These are phyloP conservation scores for Epichloe baconii DNA, from an alignment of 2,329 filamentous ascomycete genomes.

Conservation along the genomic window DNA sequence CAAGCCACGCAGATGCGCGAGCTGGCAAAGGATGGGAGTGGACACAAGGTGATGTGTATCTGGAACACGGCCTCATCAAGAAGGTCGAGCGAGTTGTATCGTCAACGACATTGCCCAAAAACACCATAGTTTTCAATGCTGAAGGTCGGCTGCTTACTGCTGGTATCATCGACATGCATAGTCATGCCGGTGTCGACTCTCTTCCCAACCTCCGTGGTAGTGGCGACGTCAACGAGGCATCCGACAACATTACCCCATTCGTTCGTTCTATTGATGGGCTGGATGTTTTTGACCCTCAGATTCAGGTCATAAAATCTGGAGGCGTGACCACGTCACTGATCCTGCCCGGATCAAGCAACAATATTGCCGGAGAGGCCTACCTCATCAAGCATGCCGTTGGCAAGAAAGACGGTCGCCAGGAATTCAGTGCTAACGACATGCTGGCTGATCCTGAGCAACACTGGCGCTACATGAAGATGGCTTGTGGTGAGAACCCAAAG, in stretches of 20 bases:
- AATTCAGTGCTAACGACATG: conserved; percentile 50
- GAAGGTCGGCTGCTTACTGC: conserved; percentile 48
- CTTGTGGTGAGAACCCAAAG: conserved; percentile 60
- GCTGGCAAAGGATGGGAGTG: conserved; percentile 48
- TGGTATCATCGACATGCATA: conserved; percentile 62
- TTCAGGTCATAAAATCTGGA: conserved; percentile 57
- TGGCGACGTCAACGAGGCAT: conserved; percentile 51
- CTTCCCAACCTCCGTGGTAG: conserved; percentile 42
- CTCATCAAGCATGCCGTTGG: conserved; percentile 57
- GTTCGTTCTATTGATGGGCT: conserved; percentile 54
- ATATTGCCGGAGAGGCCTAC: conserved; percentile 59
- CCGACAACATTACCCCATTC: conserved; percentile 51
- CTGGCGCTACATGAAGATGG: conserved; percentile 67
- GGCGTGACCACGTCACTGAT: conserved; percentile 58
- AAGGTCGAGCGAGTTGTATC: conserved; percentile 34
- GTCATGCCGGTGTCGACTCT: conserved; percentile 46
- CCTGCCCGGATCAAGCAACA: conserved; percentile 57
- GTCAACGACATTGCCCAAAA: conserved; percentile 27
- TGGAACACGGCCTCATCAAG: conserved; percentile 49
- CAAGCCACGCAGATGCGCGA: conserved; percentile 37
- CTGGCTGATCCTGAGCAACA: conserved; percentile 51
- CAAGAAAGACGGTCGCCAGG: conserved; percentile 42
- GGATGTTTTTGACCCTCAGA: conserved; percentile 49
- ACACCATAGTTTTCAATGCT: conserved; percentile 42
- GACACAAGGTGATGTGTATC: conserved; percentile 44